A percentile compares a stretch with the other conserved stretches of the same genome.
phyloP scores from a whole-genome alignment of 2,329 filamentous ascomycete genomes.

The Ceratocystis smalleyi region DNA sequence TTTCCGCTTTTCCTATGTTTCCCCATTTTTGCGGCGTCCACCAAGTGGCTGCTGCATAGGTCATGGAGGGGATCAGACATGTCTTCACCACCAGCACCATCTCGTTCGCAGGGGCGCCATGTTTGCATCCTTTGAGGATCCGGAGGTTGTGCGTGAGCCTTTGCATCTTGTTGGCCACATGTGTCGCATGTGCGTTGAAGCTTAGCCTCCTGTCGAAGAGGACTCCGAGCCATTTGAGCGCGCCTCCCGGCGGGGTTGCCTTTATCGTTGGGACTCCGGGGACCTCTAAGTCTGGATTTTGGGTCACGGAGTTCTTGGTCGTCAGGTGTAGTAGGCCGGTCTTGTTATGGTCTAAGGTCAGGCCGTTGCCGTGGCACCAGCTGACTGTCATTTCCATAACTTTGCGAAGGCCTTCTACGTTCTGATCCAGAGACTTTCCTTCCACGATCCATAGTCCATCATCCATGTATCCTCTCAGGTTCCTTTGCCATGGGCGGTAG shows the following conservation, averaged over 20 bases:
- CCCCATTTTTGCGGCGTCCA: background rate
- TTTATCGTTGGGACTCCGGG: background rate
- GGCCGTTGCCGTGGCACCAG: background rate
- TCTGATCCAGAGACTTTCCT: background rate
- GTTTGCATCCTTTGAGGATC: background rate
- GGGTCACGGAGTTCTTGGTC: background rate
- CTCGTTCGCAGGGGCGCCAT: too few relatives aligned
- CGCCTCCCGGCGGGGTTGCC: background rate
- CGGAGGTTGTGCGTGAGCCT: too few relatives aligned
- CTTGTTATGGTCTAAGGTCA: background rate
- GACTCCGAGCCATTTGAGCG: too few relatives aligned
- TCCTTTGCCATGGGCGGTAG: background rate
- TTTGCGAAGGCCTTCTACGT: background rate
- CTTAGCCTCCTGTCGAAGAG: background rate
- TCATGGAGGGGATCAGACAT: too few relatives aligned
- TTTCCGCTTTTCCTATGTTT: background rate
- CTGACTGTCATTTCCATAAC: background rate
- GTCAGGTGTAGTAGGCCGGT: background rate
- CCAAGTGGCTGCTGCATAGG: background rate
- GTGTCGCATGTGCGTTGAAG: background rate
- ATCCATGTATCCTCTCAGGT: slow-evolving; percentile 1
- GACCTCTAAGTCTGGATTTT: background rate
- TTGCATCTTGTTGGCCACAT: background rate
- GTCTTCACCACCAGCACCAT: too few relatives aligned
- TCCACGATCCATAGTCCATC: background rate